Conservation (phyloP, 148 eudicot species). For the Spergularia marina region DNA sequence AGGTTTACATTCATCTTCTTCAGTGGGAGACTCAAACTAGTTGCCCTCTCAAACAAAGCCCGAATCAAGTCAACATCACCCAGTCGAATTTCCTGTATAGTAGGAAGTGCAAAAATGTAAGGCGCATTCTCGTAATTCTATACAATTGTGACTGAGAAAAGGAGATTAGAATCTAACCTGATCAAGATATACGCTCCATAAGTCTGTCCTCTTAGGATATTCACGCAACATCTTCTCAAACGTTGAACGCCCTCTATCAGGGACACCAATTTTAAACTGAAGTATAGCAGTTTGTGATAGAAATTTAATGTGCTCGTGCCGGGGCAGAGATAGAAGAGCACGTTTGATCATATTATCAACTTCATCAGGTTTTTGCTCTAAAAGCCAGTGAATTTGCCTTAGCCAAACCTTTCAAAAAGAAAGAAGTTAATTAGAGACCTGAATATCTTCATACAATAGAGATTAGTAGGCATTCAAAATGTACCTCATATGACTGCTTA, state of each 20-base stretch:
- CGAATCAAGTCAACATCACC: constrained; percentile 73
- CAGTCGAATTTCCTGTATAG: constrained; percentile 68
- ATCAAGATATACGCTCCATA: constrained; percentile 90
- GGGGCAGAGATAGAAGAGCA: constrained; percentile 69
- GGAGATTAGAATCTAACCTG: constrained; percentile 43
- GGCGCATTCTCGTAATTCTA: not conserved
- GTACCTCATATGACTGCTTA: constrained; percentile 80
- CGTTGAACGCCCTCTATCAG: constrained; percentile 75
- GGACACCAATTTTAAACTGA: constrained; percentile 66
- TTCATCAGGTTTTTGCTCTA: constrained; percentile 57
- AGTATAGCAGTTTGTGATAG: constrained; percentile 66
- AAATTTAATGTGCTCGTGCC: constrained; percentile 72
- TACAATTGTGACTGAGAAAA: not conserved
- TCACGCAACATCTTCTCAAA: constrained; percentile 65
- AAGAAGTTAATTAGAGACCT: constrained; percentile 8
- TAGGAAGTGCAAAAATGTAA: not conserved
- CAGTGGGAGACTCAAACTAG: constrained; percentile 75
- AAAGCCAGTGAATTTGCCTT: constrained; percentile 62
- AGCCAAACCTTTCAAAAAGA: constrained; percentile 63
- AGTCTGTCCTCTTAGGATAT: constrained; percentile 70
- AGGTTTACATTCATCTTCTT: constrained; percentile 77
- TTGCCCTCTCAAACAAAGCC: constrained; percentile 77
- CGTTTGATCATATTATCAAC: constrained; percentile 61
- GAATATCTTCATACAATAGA: not conserved
- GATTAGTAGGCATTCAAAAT: not conserved